These are phyloP conservation scores for Fusarium multiceps DNA, from an alignment of 2,329 filamentous ascomycete genomes.

Conservation along the genomic window DNA sequence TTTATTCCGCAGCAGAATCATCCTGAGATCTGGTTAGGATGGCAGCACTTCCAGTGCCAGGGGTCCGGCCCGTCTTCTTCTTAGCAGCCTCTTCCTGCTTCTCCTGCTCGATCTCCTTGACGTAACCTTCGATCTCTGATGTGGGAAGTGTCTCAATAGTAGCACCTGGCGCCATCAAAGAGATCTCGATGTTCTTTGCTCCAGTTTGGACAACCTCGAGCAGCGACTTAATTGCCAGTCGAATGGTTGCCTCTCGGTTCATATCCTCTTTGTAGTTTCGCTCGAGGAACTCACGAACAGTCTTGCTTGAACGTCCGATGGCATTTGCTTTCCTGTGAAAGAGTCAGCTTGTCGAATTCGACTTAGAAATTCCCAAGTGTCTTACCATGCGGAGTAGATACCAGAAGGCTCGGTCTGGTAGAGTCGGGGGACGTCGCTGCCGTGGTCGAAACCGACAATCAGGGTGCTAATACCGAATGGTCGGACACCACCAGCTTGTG, in stretches of 20 bases:
- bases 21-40: constrained; percentile 75
- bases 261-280: constrained; percentile 99
- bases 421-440: constrained; percentile 85
- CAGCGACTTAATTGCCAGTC: constrained; percentile 96
- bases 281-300: constrained; percentile 97
- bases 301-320: constrained; percentile 98
- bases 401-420: constrained; percentile 99
- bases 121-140: constrained; percentile 95
- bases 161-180: constrained; percentile 95
- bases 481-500: constrained; percentile 96
- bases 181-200: constrained; percentile 99
- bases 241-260: constrained; percentile 95
- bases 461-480: constrained; percentile 99
- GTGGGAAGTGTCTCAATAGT: constrained; percentile 91
- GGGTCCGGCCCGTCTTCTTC: constrained; percentile 87
- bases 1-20: constrained; percentile 54
- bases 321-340: constrained; percentile 93
- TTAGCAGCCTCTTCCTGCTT: constrained; percentile 98
- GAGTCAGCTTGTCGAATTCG: constrained; percentile 18
- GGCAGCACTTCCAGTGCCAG: constrained; percentile 76
- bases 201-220: constrained; percentile 98
- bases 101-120: constrained; percentile 99
- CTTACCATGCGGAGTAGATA: constrained; percentile 98
- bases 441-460: constrained; percentile 97
- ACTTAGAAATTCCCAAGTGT: constrained; percentile 11